Evolutionary conservation across 306 rosid species (phyloP).

Genomic region (Ceratonia siliqua): DNA sequence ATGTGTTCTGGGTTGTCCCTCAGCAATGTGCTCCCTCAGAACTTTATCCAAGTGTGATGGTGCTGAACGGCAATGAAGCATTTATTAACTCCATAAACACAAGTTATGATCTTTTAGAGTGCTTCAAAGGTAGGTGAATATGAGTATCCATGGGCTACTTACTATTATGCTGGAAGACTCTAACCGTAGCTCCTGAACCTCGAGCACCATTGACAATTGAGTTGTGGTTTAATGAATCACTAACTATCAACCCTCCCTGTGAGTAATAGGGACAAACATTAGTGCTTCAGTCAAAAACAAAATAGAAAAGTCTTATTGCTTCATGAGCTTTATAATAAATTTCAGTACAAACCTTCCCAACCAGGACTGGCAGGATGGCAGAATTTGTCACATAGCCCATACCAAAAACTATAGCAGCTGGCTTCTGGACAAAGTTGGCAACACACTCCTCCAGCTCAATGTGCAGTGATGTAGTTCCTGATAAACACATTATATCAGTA

Average conservation of each 20-base stretch:
- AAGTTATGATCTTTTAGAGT: not conserved
- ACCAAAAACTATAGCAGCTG: conserved; percentile 65
- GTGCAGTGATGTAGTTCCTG: conserved; percentile 57
- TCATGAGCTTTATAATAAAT: not conserved
- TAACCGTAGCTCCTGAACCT: conserved; percentile 65
- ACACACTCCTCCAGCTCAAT: conserved; percentile 54
- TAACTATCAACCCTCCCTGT: conserved; percentile 64
- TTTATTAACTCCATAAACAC: not conserved
- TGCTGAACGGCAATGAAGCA: conserved; percentile 33
- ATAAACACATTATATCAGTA: not conserved
- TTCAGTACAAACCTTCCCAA: conserved; percentile 48
- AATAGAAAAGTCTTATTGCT: not conserved
- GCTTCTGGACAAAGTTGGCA: conserved; percentile 60
- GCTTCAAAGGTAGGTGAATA: not conserved
- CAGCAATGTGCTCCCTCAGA: conserved; percentile 64
- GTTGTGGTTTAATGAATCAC: conserved; percentile 70
- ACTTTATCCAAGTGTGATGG: conserved; percentile 65
- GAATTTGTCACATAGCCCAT: conserved; percentile 72
- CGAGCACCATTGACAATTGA: conserved; percentile 69
- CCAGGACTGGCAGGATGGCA: conserved; percentile 58
- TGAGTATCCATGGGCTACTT: not conserved
- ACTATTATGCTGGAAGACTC: conserved; percentile 65
- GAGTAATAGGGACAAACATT: not conserved
- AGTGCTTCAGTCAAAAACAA: not conserved
- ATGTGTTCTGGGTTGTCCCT: conserved; percentile 68